Percentiles rank a stretch among this genome's conserved stretches.
phyloP scores from a whole-genome alignment of 495 filamentous ascomycete species.

The Terfezia boudieri region DNA sequence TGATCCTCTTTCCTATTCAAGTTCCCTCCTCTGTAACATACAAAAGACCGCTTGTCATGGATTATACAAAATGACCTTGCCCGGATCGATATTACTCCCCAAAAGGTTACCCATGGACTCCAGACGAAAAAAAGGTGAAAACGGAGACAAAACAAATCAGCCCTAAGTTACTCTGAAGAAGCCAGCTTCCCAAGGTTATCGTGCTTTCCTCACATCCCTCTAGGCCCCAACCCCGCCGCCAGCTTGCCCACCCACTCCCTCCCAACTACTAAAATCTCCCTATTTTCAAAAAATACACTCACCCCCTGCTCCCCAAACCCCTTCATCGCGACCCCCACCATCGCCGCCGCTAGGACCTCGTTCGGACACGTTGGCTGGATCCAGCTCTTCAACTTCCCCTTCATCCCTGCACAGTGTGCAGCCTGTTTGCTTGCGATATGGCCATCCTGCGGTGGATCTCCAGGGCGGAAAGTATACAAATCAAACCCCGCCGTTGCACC shows the following conservation, averaged over 20 bases:
- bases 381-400: not conserved
- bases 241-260: conserved; percentile 8
- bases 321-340: conserved; percentile 2
- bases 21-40: too few relatives aligned
- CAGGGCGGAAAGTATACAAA: conserved; percentile 8
- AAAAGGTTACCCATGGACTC: too few relatives aligned
- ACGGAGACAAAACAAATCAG: too few relatives aligned
- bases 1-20: too few relatives aligned
- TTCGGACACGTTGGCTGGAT: not conserved
- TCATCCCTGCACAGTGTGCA: not conserved
- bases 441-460: not conserved
- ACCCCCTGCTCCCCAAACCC: conserved; percentile 12
- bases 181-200: too few relatives aligned
- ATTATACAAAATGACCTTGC: too few relatives aligned
- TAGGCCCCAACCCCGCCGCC: conserved; percentile 1
- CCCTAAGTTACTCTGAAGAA: too few relatives aligned
- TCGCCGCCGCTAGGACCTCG: not conserved
- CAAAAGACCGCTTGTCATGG: too few relatives aligned
- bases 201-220: not conserved
- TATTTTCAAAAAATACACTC: conserved; percentile 5
- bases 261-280: conserved; percentile 4
- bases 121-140: too few relatives aligned
- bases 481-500: not conserved
- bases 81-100: too few relatives aligned
- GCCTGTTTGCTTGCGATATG: not conserved